Percentiles rank a stretch among this genome's conserved stretches.
These are phyloP conservation scores for Paecilomyces formosus DNA, from an alignment of 2,329 filamentous ascomycete species.

Conservation along the genomic window DNA sequence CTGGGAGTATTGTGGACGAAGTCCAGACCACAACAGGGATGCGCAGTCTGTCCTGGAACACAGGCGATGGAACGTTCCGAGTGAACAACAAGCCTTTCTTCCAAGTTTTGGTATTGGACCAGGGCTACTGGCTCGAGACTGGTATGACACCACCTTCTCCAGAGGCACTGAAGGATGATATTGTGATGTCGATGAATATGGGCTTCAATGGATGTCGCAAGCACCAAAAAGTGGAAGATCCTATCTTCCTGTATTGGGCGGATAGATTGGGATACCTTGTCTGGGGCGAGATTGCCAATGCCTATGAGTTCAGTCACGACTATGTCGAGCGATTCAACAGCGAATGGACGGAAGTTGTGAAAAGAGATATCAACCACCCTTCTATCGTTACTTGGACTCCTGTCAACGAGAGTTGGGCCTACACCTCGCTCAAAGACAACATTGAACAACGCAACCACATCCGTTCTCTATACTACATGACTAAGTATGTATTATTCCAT, in stretches of 20 bases:
- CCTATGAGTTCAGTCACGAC: slow-evolving; percentile 53
- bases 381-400: slow-evolving; percentile 61
- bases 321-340: slow-evolving; percentile 55
- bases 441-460: slow-evolving; percentile 57
- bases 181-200: slow-evolving; percentile 55
- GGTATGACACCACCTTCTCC: slow-evolving; percentile 57
- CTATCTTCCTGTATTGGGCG: slow-evolving; percentile 60
- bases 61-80: slow-evolving; percentile 51
- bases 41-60: slow-evolving; percentile 54
- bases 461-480: slow-evolving; percentile 53
- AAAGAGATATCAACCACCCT: slow-evolving; percentile 59
- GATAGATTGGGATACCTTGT: slow-evolving; percentile 59
- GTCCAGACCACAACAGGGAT: slow-evolving; percentile 54
- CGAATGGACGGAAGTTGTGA: slow-evolving; percentile 58
- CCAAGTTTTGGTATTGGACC: slow-evolving; percentile 60
- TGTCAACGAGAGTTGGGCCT: slow-evolving; percentile 59
- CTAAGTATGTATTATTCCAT: slow-evolving; percentile 43
- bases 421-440: slow-evolving; percentile 50
- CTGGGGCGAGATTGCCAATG: slow-evolving; percentile 65
- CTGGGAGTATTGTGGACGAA: slow-evolving; percentile 36
- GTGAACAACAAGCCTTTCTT: slow-evolving; percentile 63
- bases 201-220: slow-evolving; percentile 67
- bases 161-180: slow-evolving; percentile 59
- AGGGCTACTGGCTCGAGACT: slow-evolving; percentile 65
- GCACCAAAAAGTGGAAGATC: slow-evolving; percentile 58